Base-by-base conservation (phyloP, 2,329 filamentous ascomycete genomes). In the Colletotrichum salicis region DNA sequence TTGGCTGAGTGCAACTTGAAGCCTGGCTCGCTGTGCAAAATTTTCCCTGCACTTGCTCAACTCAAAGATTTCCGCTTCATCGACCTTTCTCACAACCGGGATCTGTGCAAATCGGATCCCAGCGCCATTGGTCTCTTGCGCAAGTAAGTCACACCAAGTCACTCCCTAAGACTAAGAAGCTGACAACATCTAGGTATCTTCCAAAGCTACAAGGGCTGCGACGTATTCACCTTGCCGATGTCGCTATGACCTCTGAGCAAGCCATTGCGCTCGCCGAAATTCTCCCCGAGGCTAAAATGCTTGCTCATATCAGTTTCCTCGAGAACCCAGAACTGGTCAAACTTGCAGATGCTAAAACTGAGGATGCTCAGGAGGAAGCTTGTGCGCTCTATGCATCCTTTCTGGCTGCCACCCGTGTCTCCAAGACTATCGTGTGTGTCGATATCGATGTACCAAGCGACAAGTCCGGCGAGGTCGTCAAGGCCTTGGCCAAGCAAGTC, bases 341-440 rank as follows among this genome's bases (percentile, higher is more conserved):
- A 58, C 87, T 97, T 29, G 92, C 94, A 5, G 88, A 90, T 72
- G 93, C 94, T 0, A 93, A 87, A 62, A 93, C 94, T 6, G 94
- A 96, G 76, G 91, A 91, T 68, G 88, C 87, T 1, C 94, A 98
- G 80, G 96, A 98, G 82, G 96, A 98, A 82, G 96, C 96, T 1
- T 97, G 94, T 76, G 96, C 96, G 1, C 83, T 98, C 7, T 98
- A 97, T 79, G 95, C 96, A 1, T 97, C 95, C 2, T 87, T 98
- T 24, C 92, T 97, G 84, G 93, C 95, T 5, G 96, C 96, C 0
- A 92, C 94, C 1, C 91, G 95, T 64, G 89, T 98, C 0, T 97
- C 95, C 1, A 89, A 90, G 62, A 93, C 92, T 15, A 88, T 99
- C 37, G 91, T 98, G 35, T 96, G 94, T 70, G 89, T 99, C 71